Evolutionary conservation across 768 basidiomycete genomes (phyloP).

Genomic region (Tricholomella constricta): DNA sequence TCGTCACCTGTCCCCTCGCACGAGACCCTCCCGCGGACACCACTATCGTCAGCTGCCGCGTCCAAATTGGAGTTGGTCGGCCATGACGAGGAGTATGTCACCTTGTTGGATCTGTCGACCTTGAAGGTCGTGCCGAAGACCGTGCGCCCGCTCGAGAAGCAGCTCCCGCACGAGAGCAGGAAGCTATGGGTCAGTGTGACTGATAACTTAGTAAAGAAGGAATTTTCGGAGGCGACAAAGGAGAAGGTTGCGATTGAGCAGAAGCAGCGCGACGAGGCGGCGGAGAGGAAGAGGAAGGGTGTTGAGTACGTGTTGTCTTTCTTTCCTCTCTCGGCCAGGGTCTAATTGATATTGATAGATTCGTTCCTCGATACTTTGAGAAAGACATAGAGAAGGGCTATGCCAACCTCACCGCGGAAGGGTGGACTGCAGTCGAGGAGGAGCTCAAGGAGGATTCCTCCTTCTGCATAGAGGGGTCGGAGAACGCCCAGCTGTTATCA

Average conservation of each 20-base stretch:
- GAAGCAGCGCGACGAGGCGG: slow-evolving; percentile 85
- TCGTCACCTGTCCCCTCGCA: slow-evolving; percentile 54
- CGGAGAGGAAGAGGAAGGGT: slow-evolving; percentile 82
- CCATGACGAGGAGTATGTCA: slow-evolving; percentile 55
- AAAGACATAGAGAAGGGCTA: slow-evolving; percentile 65
- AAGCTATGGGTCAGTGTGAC: slow-evolving; percentile 90
- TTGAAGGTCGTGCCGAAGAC: slow-evolving; percentile 77
- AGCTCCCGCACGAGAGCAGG: slow-evolving; percentile 80
- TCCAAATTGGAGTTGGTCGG: slow-evolving; percentile 48
- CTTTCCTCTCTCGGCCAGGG: neutral
- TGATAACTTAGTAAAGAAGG: slow-evolving; percentile 71
- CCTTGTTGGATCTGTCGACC: slow-evolving; percentile 75
- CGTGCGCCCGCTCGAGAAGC: slow-evolving; percentile 81
- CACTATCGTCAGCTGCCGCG: slow-evolving; percentile 36
- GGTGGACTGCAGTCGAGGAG: slow-evolving; percentile 71
- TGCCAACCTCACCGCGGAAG: slow-evolving; percentile 68
- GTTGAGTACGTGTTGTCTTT: slow-evolving; percentile 59
- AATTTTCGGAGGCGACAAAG: slow-evolving; percentile 88
- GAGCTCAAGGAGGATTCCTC: slow-evolving; percentile 52
- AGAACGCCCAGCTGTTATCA: neutral
- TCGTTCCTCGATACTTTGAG: slow-evolving; percentile 77
- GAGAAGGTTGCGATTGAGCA: slow-evolving; percentile 94
- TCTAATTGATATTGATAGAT: slow-evolving; percentile 40
- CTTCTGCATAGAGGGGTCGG: slow-evolving; percentile 30
- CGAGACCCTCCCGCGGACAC: slow-evolving; percentile 37